Conservation (phyloP, 2,329 filamentous ascomycete species). For the Leptographium galeiforme region DNA sequence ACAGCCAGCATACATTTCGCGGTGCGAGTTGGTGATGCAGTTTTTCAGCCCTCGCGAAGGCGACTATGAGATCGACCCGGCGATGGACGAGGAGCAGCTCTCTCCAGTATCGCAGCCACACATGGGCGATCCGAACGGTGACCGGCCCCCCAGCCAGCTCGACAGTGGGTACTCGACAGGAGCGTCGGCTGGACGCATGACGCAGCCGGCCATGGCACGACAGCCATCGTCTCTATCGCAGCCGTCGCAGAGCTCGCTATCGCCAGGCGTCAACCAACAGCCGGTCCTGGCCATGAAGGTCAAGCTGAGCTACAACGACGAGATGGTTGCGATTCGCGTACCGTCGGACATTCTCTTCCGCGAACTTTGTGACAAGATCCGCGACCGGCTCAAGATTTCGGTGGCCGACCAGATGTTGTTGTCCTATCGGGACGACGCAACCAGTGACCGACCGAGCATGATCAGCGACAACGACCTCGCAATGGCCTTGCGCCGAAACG, state of each 20-base stretch:
- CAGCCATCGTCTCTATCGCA: conserved; percentile 36
- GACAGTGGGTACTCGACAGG: conserved; percentile 23
- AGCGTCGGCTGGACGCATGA: conserved; percentile 32
- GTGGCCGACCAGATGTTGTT: conserved; percentile 59
- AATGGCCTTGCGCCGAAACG: conserved; percentile 66
- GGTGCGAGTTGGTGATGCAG: conserved; percentile 71
- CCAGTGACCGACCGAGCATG: conserved; percentile 60
- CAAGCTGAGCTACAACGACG: conserved; percentile 87
- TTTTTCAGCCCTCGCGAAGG: conserved; percentile 84
- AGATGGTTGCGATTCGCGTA: conserved; percentile 83
- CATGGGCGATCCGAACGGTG: background rate
- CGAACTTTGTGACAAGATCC: conserved; percentile 71
- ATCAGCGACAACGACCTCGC: conserved; percentile 72
- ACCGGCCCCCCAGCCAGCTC: conserved; percentile 34
- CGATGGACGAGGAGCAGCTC: conserved; percentile 47
- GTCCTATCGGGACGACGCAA: conserved; percentile 75
- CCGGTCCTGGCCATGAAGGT: conserved; percentile 61
- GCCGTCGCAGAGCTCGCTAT: conserved; percentile 42
- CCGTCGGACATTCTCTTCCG: conserved; percentile 65
- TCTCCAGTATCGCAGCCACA: background rate
- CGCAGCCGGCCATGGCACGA: conserved; percentile 25
- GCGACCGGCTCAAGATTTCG: conserved; percentile 66
- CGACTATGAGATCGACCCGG: conserved; percentile 81
- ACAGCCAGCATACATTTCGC: conserved; percentile 72
- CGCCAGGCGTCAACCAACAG: conserved; percentile 32